phyloP scores from a whole-genome alignment of 1,284 basidiomycete species.

The Sporisorium reilianum region DNA sequence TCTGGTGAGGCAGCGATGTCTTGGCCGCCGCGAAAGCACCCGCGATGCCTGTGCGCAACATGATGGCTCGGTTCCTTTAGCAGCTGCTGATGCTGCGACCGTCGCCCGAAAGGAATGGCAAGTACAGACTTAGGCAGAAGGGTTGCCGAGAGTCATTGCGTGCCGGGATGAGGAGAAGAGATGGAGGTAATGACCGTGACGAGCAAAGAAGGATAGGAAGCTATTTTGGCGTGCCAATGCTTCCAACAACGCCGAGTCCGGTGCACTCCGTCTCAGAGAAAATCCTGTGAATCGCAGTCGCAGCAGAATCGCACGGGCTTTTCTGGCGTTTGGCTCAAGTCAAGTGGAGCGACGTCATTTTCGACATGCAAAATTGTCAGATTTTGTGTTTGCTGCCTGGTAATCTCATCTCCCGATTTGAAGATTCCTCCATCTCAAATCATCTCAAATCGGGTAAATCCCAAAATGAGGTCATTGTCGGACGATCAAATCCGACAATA shows the following conservation, averaged over 20 bases:
- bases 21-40: constrained; percentile 12
- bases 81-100: neutral
- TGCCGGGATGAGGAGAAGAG: neutral
- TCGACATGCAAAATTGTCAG: neutral
- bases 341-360: neutral
- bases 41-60: constrained; percentile 22
- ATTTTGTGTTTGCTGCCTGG: too few species aligned
- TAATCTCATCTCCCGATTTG: constrained; percentile 6
- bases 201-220: neutral
- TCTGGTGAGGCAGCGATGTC: neutral
- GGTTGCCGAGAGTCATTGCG: neutral
- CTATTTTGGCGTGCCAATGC: neutral
- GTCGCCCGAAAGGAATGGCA: neutral
- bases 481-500: constrained; percentile 27
- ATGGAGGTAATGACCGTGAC: neutral
- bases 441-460: too few species aligned
- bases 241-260: constrained; percentile 3
- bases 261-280: neutral
- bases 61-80: neutral
- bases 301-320: neutral
- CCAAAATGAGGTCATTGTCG: constrained; percentile 6
- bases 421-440: too few species aligned
- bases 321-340: too few species aligned
- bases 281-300: neutral
- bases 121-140: neutral